Base-by-base conservation (phyloP, 805 yeast species). In the Yarrowia sp. region DNA sequence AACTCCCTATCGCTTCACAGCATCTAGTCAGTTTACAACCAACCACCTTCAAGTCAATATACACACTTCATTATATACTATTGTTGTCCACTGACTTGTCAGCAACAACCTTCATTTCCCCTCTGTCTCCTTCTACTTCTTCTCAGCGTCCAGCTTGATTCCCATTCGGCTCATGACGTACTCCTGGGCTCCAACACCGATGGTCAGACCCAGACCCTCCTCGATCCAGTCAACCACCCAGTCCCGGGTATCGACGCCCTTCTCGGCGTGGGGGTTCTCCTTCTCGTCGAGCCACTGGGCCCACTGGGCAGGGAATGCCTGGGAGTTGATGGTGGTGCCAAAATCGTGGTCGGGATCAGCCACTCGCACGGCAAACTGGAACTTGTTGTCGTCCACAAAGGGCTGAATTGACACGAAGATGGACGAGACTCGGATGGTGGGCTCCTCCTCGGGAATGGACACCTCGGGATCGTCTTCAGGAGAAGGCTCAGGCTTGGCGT, bases 161-260 rank as follows among this genome's bases (percentile, higher is more conserved):
- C 93, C 95, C 97, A 95, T 95, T 78, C 99, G 85, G 77, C 87
- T 88, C 58, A 93, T 87, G 56, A 95, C 96, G 77, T 95, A 95
- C 75, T 88, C 86, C 78, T 95, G 98, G 0, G 98, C 97, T 42
- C 91, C 81, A 0, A 91, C 89, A 16, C 97, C 98, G 72, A 95
- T 85, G 16, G 92, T 83, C 71, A 92, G 83, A 19, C 87, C 86
- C 65, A 95, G 81, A 0, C 97, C 97, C 72, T 87, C 89, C 74
- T 86, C 88, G 45, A 90, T 82, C 96, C 96, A 90, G 67, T 86
- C 89, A 52, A 83, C 81, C 14, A 90, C 90, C 96, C 95, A 90
- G 70, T 88, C 91, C 52, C 89, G 81, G n/a, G 94, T 93, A 73
- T 89, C 92, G 14, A 88, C 83, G 10, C 82, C 87, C 70, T 86